Percentiles rank a stretch among this genome's conserved stretches.
phyloP scores from a whole-genome alignment of 805 yeast genomes.

The Candida insectorum region DNA sequence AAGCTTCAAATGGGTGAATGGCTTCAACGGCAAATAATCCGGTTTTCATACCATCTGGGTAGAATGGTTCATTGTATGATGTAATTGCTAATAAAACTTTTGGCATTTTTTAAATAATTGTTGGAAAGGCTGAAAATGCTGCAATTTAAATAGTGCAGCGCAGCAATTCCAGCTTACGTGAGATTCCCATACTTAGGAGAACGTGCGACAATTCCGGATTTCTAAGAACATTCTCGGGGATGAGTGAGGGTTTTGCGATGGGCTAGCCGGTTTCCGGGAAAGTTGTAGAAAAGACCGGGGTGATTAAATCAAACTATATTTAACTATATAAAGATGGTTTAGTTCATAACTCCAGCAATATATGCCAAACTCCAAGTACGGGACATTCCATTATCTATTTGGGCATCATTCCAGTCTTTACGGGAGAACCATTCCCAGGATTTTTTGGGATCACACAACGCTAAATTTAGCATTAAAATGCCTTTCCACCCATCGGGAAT shows the following conservation, averaged over 20 bases:
- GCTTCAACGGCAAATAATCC: constrained; percentile 61
- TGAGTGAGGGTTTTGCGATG: not conserved
- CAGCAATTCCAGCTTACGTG: too few relatives aligned
- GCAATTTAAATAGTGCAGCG: too few relatives aligned
- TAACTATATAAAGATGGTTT: too few relatives aligned
- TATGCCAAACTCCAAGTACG: constrained; percentile 83
- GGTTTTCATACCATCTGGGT: constrained; percentile 56
- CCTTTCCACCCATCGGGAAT: constrained; percentile 73
- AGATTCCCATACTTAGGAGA: too few relatives aligned
- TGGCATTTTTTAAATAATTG: too few relatives aligned
- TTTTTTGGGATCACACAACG: constrained; percentile 61
- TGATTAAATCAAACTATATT: too few relatives aligned
- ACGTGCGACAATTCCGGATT: too few relatives aligned
- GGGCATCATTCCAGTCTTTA: constrained; percentile 47
- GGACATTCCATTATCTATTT: constrained; percentile 82
- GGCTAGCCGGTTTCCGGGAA: too few relatives aligned
- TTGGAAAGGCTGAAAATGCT: too few relatives aligned
- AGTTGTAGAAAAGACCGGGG: too few relatives aligned
- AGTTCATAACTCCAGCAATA: constrained; percentile 51
- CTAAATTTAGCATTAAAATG: constrained; percentile 67
- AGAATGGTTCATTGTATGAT: constrained; percentile 44
- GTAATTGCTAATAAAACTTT: constrained; percentile 45
- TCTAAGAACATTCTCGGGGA: not conserved
- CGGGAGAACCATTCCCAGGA: constrained; percentile 46
- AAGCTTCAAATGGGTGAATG: constrained; percentile 52